A percentile compares a stretch with the other conserved stretches of the same genome.
phyloP scores from a whole-genome alignment of 306 rosid species.

The Quercus aquifolioides region DNA sequence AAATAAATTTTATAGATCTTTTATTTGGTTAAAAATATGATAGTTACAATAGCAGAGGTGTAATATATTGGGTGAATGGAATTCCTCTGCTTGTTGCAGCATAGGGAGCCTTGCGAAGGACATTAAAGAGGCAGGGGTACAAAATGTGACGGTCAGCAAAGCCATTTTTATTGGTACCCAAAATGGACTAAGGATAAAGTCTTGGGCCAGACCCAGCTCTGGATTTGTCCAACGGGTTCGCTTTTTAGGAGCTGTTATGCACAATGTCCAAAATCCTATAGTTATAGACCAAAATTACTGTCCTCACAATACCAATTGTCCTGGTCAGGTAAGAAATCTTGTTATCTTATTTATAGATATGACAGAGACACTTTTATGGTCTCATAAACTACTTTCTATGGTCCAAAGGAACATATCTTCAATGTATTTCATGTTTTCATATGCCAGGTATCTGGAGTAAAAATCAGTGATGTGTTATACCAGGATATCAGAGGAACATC shows the following conservation, averaged over 20 bases:
- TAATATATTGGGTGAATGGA: too few relatives aligned
- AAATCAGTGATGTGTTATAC: constrained; percentile 40
- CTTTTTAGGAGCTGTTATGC: constrained; percentile 38
- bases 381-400: too few relatives aligned
- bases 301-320: constrained; percentile 33
- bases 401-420: neutral
- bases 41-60: too few relatives aligned
- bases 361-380: neutral
- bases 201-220: constrained; percentile 54
- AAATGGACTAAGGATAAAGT: constrained; percentile 58
- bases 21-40: neutral
- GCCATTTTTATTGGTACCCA: constrained; percentile 29
- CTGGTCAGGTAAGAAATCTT: constrained; percentile 29
- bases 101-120: constrained; percentile 62
- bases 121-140: constrained; percentile 43
- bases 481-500: constrained; percentile 52
- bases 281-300: constrained; percentile 55
- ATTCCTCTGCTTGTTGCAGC: constrained; percentile 25
- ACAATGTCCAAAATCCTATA: constrained; percentile 48
- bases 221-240: constrained; percentile 42
- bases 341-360: neutral
- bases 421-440: neutral
- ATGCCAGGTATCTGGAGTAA: constrained; percentile 44
- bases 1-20: neutral
- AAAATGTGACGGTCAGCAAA: constrained; percentile 48